Evolutionary conservation across 108 stramenopile genomes (phyloP).

Genomic region (Cyclotella cryptica): DNA sequence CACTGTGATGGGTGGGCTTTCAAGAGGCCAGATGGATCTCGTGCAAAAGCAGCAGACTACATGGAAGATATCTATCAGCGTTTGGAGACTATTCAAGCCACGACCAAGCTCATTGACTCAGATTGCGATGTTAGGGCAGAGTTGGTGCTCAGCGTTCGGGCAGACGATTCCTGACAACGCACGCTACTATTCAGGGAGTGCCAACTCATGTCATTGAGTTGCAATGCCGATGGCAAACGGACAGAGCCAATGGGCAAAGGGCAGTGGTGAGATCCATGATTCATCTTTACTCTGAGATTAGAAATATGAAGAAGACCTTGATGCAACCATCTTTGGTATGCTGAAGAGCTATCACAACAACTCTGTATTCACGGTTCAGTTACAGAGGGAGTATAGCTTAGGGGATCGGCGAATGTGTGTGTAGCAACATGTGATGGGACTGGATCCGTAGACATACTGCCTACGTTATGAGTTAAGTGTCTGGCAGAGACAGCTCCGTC

Average conservation of each 20-base stretch:
- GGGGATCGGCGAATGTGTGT: too few species aligned
- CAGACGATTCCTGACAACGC: not conserved
- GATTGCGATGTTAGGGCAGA: not conserved
- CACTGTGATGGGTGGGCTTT: not conserved
- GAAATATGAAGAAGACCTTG: too few species aligned
- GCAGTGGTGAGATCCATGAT: too few species aligned
- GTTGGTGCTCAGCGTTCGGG: not conserved
- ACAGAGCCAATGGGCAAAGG: not conserved
- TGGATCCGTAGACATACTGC: too few species aligned
- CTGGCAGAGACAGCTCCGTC: too few species aligned
- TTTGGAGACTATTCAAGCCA: slow-evolving; percentile 3
- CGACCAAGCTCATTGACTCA: not conserved
- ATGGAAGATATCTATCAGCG: not conserved
- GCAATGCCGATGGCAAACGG: not conserved
- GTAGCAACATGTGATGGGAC: too few species aligned
- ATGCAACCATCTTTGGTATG: too few species aligned
- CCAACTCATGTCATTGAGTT: not conserved
- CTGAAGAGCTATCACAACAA: too few species aligned
- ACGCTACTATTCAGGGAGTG: not conserved
- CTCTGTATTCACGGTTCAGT: too few species aligned
- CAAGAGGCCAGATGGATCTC: not conserved
- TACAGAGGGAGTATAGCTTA: too few species aligned
- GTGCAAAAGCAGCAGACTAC: slow-evolving; percentile 6
- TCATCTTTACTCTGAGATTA: too few species aligned
- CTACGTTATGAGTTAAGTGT: too few species aligned